Base-by-base conservation (phyloP, 352 stramenopile genomes). In the Phytophthora melonis region DNA sequence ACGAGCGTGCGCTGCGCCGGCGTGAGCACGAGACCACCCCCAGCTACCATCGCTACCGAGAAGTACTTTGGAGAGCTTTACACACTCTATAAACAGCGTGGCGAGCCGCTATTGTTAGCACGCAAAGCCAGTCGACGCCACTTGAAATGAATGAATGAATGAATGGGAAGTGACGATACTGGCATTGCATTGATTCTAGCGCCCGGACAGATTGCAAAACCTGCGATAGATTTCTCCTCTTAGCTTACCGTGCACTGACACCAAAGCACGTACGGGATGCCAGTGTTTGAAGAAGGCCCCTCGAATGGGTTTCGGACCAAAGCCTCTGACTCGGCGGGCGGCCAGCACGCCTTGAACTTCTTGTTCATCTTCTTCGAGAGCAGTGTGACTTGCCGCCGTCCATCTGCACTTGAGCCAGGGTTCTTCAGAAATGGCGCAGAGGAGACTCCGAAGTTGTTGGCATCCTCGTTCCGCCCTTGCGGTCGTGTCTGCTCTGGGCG, bases 201-300 rank as follows among this genome's bases (percentile, higher is more conserved):
- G n/a, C 13, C 13, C 11, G 4, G 52, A 19, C 10, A 25, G 10
- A 39, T 14, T 45, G 4, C 4, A 18, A 45, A 34, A 34, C 30
- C 36, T 18, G 36, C 36, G 36, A 18, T 45, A 6, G 11, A 45
- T 9, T 45, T 45, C 43, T 47, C 3, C 21, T 50, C 63, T 88
- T 61, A 92, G 57, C 71, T 87, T 55, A 91, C 74, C 16, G 68
- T 70, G 63, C 85, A 92, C 64, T 92, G 77, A 43, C 85, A 92
- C 85, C 83, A 92, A 78, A 88, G 82, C n/a, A 89, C 66, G 41
- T 82, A 82, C 14, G 63, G 45, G 7, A 60, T 8, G 19, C 36
- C 66, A 9, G 13, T 52, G 41, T 45, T 58, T 21, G 10, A 5
- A 8, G 45, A 41, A 25, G 72, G 53, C 30, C 76, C 73, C 70